A percentile compares a stretch with the other conserved stretches of the same genome.
These are phyloP conservation scores for Articulospora tetracladia DNA, from an alignment of 495 filamentous ascomycete genomes.

Conservation along the genomic window DNA sequence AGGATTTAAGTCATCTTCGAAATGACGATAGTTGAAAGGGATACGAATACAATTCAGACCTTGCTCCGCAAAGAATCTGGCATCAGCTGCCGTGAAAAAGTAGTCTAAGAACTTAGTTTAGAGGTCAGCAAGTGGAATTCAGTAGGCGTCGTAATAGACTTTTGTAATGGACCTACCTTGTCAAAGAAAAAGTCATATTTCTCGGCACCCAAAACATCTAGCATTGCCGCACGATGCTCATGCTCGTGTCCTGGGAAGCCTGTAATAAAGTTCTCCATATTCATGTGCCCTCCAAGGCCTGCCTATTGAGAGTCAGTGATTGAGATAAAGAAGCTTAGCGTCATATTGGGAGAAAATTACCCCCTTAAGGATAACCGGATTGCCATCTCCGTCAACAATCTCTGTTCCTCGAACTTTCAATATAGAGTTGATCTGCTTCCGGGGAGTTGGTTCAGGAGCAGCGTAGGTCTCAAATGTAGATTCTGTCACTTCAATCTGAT, in stretches of 20 bases:
- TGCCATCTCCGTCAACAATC: constrained; percentile 43
- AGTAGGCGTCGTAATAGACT: background rate
- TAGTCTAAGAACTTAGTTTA: constrained; percentile 49
- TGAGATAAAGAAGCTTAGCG: background rate
- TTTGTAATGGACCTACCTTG: constrained; percentile 27
- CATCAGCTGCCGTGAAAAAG: constrained; percentile 60
- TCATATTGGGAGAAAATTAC: constrained; percentile 8
- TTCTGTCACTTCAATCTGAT: background rate
- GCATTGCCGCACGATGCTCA: constrained; percentile 52
- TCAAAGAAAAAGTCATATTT: constrained; percentile 45
- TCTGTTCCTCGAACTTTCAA: constrained; percentile 41
- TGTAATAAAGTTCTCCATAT: constrained; percentile 68
- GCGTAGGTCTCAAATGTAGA: background rate
- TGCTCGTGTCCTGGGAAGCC: constrained; percentile 60
- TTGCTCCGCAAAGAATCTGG: constrained; percentile 53
- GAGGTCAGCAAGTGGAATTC: constrained; percentile 26
- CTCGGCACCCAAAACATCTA: constrained; percentile 46
- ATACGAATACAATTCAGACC: constrained; percentile 61
- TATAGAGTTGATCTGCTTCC: constrained; percentile 11
- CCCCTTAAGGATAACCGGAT: constrained; percentile 45
- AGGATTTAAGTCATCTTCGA: constrained; percentile 62
- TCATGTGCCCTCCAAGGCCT: constrained; percentile 33
- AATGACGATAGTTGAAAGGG: constrained; percentile 63
- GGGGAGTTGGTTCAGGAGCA: background rate
- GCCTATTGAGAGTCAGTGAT: background rate